A percentile compares a stretch with the other conserved stretches of the same genome.
Conservation (phyloP, 495 filamentous ascomycete species). For the Neurospora pannonica region DNA sequence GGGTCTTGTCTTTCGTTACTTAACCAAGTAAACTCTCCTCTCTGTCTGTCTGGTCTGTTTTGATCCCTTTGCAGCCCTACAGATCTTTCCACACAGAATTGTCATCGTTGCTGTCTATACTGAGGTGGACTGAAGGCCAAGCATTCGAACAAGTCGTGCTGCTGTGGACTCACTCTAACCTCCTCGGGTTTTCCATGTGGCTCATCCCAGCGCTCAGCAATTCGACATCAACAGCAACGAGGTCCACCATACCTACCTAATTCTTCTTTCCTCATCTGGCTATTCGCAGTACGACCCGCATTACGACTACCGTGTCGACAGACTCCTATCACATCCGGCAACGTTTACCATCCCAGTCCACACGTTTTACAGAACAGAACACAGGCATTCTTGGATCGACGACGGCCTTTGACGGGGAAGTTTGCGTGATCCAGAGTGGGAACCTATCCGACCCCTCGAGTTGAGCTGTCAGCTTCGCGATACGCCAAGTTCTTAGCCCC, state of each 20-base stretch:
- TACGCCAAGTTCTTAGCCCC: not conserved
- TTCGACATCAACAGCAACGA: not conserved
- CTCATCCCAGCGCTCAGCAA: not conserved
- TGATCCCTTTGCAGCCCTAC: not conserved
- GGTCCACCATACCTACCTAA: not conserved
- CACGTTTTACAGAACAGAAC: not conserved
- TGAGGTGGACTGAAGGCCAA: not conserved
- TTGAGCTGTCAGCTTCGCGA: not conserved
- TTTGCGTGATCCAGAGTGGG: not conserved
- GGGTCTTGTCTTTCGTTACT: not conserved
- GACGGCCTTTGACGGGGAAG: not conserved
- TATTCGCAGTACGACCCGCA: not conserved
- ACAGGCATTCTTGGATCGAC: not conserved
- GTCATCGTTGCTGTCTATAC: not conserved
- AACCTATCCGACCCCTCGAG: not conserved
- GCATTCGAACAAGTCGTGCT: not conserved
- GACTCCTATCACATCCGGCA: not conserved
- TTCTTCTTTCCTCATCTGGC: not conserved
- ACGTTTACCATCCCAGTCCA: not conserved
- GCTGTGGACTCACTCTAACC: not conserved
- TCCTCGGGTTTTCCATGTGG: not conserved
- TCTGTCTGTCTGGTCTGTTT: not conserved
- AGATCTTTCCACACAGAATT: not conserved
- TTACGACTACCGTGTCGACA: not conserved
- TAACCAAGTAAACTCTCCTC: not conserved